These are phyloP conservation scores for Termitomyces sp. DNA, from an alignment of 1,284 basidiomycete genomes.

Conservation along the genomic window DNA sequence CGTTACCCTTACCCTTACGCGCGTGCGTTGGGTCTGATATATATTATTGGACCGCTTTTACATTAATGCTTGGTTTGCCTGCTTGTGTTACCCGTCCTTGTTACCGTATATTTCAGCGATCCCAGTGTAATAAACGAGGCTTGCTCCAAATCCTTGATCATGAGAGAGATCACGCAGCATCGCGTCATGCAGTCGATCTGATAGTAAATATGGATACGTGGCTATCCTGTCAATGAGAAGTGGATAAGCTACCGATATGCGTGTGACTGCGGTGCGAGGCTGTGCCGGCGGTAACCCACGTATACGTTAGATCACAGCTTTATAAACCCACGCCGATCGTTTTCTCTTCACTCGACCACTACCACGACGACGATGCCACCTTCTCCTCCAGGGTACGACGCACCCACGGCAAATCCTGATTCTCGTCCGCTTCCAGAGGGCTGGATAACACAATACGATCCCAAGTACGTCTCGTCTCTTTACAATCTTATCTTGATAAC, in stretches of 20 bases:
- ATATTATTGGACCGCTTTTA: neutral
- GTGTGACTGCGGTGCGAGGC: neutral
- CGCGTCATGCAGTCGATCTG: no score
- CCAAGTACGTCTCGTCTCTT: no score
- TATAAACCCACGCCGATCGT: neutral
- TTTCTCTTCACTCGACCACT: neutral
- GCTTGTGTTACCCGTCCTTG: neutral
- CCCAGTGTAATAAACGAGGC: neutral
- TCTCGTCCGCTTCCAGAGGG: slow-evolving; percentile 59
- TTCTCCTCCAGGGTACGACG: slow-evolving; percentile 36
- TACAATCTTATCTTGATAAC: slow-evolving; percentile 28
- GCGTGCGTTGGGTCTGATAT: no score
- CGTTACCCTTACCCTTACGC: neutral
- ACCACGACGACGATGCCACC: slow-evolving; percentile 33
- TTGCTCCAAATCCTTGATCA: slow-evolving; percentile 6
- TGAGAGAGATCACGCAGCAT: no score
- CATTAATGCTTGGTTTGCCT: neutral
- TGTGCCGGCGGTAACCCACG: neutral
- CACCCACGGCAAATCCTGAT: slow-evolving; percentile 50
- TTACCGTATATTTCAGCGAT: neutral
- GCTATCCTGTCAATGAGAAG: no score
- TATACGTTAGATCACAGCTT: neutral
- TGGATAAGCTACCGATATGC: no score
- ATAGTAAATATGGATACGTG: no score
- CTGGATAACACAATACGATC: slow-evolving; percentile 66